These are phyloP conservation scores for Calonectria pseudoreteaudii DNA, from an alignment of 2,329 filamentous ascomycete species.

Conservation along the genomic window DNA sequence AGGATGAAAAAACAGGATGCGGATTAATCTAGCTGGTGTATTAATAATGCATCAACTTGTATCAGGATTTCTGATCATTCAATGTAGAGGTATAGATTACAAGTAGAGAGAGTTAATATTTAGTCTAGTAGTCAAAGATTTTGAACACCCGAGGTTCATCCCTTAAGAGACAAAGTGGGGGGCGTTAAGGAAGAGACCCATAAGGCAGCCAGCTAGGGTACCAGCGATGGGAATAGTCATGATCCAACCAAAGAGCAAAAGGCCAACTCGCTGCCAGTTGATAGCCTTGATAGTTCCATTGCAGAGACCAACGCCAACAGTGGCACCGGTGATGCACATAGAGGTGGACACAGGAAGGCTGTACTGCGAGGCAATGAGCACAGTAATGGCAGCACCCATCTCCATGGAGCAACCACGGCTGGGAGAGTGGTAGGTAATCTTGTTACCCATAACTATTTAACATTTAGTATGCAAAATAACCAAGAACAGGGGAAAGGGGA, in stretches of 20 bases:
- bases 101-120: not conserved
- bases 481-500: not conserved
- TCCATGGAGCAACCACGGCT: constrained; percentile 77
- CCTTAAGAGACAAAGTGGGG: constrained; percentile 47
- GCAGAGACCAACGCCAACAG: constrained; percentile 82
- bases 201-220: constrained; percentile 53
- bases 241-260: constrained; percentile 73
- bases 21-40: not conserved
- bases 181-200: constrained; percentile 55
- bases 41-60: not conserved
- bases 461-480: not conserved
- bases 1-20: too few species aligned
- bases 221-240: constrained; percentile 58
- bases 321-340: constrained; percentile 85
- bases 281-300: constrained; percentile 78
- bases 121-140: not conserved
- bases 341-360: constrained; percentile 81
- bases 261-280: constrained; percentile 79
- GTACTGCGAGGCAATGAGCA: constrained; percentile 81
- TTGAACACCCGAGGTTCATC: not conserved
- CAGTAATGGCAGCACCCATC: constrained; percentile 81
- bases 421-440: constrained; percentile 77
- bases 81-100: not conserved
- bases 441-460: constrained; percentile 79
- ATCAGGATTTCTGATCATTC: not conserved